Evolutionary conservation across 2,329 filamentous ascomycete species (phyloP), one percentile per base, ranked within the genome.

Genomic region (Drechmeria coniospora): DNA sequence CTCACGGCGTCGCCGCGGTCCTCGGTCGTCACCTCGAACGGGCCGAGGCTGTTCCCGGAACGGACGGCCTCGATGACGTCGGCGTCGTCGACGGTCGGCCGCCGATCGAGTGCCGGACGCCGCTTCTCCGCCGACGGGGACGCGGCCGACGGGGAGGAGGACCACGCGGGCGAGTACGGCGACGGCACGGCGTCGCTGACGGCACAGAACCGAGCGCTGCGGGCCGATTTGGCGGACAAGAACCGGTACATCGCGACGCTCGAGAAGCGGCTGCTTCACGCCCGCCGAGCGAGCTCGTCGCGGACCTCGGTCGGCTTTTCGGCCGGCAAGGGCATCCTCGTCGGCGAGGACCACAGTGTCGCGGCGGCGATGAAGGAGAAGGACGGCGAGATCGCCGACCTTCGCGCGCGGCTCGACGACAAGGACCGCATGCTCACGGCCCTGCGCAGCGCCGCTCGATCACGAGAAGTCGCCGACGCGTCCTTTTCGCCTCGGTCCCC

Each of bases 211-310:
- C 73, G 76, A 27, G 80, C 92, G n/a, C 58, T 98, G 26, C 90
- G 93, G 50, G 74, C 84, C n/a, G 90, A 98, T 50, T 67, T 98
- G 25, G 72, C 70, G n/a, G 90, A 98, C 55, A 94, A 93, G 59
- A 95, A 90, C 42, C 79, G 90, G 18, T 98, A 98, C 51, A 95
- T 95, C 41, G 69, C 79, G 16, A 95, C 90, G 0, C 57, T 98
- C 9, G 90, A 98, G 57, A 92, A 92, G 53, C 73, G 90, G 15
- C 61, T 98, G 2, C 62, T 95, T 19, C 90, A 98, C 46, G 90
- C 90, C 21, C 69, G 90, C 22, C 68, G 87, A 26, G 83, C 84
- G 1, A 94, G 86, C 53, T 84, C 92, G 30, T 87, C 83, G 6
- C 74, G 87, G 12, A 74, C 87, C 8, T 92, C 84, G 5, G 70